Base-by-base conservation (phyloP, 2,329 filamentous ascomycete species). In the Leptographium lundbergii region DNA sequence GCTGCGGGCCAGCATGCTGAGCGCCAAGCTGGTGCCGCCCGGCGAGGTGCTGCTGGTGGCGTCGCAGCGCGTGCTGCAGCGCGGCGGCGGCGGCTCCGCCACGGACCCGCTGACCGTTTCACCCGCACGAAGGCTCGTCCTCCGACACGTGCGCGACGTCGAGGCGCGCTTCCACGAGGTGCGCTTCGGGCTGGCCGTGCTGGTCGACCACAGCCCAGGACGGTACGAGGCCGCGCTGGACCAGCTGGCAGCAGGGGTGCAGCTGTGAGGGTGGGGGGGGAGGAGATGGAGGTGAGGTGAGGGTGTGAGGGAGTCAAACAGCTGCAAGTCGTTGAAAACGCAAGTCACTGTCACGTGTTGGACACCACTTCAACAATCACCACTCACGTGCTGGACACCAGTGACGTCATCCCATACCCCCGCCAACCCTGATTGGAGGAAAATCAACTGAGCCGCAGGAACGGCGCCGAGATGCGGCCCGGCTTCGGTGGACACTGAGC, bases 31-130 rank as follows among this genome's bases (percentile, higher is more conserved):
- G 2, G 72, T 89, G 54, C 88, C 88, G 1, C 88, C 88, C 0
- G 88, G 88, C 1, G 87, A 91, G 68, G 85, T 91, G 0, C 90
- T 91, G 66, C 75, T 84, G 2, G 77, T 91, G 2, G 86, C 89
- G 71, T 85, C 79, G 27, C 83, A 82, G 67, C 77, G 78, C 10
- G 86, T 88, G 4, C 72, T 90, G 61, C 78, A 87, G 63, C 74
- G 86, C 51, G 65, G 79, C 66, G 69, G 65, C 61, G 73, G 67
- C 27, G 73, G 69, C 5, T 2, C 32, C 25, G 9, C 14, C 10
- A 10, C 1, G 39, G 13, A 10, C 14, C 55, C 55, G 4, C 50
- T 63, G 27, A 63, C 61, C 48, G 60, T 64, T 0, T 74, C 79
- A 55, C 86, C 85, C 10, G 87, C 87, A 7, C 83, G 81, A 51